A percentile compares a stretch with the other conserved stretches of the same genome.
These are phyloP conservation scores for Penicillium bialowiezense DNA, from an alignment of 495 filamentous ascomycete species.

Conservation along the genomic window DNA sequence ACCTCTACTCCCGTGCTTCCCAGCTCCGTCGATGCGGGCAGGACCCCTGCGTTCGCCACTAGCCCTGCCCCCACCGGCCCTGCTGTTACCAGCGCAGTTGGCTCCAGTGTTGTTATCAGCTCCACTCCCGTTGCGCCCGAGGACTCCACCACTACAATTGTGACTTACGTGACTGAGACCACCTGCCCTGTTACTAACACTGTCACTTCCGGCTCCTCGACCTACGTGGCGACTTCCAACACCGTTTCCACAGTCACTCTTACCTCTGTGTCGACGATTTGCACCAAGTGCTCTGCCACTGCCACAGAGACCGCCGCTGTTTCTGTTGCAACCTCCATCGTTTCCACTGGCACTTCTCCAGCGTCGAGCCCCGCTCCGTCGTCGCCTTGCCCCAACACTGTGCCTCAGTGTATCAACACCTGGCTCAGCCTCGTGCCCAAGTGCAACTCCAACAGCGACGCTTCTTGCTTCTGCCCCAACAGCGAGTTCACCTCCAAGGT, in stretches of 20 bases:
- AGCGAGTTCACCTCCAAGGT: constrained; percentile 73
- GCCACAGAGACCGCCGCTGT: constrained; percentile 3
- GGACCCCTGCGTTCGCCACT: not conserved
- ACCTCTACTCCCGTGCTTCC: constrained; percentile 27
- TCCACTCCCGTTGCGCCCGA: constrained; percentile 13
- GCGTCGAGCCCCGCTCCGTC: constrained; percentile 26
- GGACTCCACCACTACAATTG: constrained; percentile 23
- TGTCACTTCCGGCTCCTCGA: constrained; percentile 14
- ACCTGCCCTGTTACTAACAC: constrained; percentile 19
- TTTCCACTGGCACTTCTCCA: constrained; percentile 13
- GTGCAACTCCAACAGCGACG: constrained; percentile 83
- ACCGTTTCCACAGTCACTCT: constrained; percentile 37
- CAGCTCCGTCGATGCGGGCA: constrained; percentile 8
- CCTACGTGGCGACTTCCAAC: constrained; percentile 32
- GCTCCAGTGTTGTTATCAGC: constrained; percentile 10
- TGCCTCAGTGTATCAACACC: constrained; percentile 91
- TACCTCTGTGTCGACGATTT: constrained; percentile 39
- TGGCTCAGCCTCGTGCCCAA: constrained; percentile 67
- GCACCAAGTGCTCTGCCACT: constrained; percentile 28
- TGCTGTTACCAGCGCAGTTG: constrained; percentile 16
- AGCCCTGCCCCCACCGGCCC: constrained; percentile 8
- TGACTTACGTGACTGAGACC: constrained; percentile 36
- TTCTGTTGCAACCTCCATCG: not conserved
- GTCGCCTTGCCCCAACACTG: constrained; percentile 62
- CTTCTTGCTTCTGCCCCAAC: constrained; percentile 83